Base-by-base conservation (phyloP, 1,284 basidiomycete genomes). In the Lentinus polychrous region DNA sequence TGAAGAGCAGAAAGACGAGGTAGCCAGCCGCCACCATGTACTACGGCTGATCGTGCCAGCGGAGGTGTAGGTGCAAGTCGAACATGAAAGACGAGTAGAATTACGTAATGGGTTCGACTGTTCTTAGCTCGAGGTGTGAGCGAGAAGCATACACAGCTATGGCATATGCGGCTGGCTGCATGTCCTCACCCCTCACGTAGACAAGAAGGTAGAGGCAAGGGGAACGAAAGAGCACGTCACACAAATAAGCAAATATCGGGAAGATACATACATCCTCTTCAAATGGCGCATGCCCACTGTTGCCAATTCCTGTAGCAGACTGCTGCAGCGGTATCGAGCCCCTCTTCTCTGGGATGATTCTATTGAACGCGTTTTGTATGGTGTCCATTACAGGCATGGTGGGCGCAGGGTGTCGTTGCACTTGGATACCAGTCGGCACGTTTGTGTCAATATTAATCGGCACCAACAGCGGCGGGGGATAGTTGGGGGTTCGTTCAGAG, bases 221-320 rank as follows among this genome's bases (percentile, higher is more conserved):
- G 48, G 45, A 37, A 50, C 46, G 51, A n/a, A n/a, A n/a, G n/a
- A n/a, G n/a, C n/a, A n/a, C n/a, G n/a, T n/a, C n/a, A n/a, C n/a
- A n/a, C n/a, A n/a, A n/a, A n/a, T n/a, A n/a, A n/a, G n/a, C 53
- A 51, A 39, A 49, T 43, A 65, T 23, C 36, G 24, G 17, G 27
- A 20, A 32, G 23, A 43, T 17, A 66, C 84, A 73, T 64, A 87
- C 85, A 48, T 87, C 79, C 61, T 87, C 83, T 43, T 83, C 74
- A 53, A 79, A 78, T 39, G 71, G 72, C n/a, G 76, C 75, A 62
- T 15, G 17, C 17, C 79, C 75, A 7, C 80, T 81, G 58, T 75
- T 68, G 15, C 78, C 78, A 54, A 81, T 75, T 6, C 83, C 82
- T 47, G 55, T 59, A 49, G 45, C 58, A 15, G 63, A 63, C 17